A percentile compares a stretch with the other conserved stretches of the same genome.
These are phyloP conservation scores for Carex cristatella DNA, from an alignment of 176 grass and related monocot species.

Conservation along the genomic window DNA sequence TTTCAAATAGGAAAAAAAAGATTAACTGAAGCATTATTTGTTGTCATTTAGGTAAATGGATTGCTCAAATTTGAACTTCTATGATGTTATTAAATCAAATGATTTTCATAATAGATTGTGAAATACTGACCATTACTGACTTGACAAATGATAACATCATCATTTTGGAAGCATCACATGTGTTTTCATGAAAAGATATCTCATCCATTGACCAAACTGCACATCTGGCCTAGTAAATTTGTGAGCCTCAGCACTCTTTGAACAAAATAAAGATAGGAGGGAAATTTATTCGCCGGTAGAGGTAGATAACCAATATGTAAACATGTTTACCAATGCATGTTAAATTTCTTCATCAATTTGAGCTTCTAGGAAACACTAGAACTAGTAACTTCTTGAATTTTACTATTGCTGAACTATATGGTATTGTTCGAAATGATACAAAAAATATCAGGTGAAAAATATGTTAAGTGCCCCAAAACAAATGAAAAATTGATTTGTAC, in stretches of 20 bases:
- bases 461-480: not conserved
- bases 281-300: not conserved
- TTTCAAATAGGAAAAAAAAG: no score
- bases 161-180: no score
- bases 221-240: not conserved
- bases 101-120: no score
- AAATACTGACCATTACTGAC: no score
- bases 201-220: no score
- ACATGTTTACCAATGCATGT: not conserved
- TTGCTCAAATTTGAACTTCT: no score
- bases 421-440: not conserved
- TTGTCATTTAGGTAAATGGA: no score
- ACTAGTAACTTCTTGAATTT: not conserved
- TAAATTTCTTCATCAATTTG: not conserved
- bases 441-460: not conserved
- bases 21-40: no score
- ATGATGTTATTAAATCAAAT: no score
- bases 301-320: not conserved
- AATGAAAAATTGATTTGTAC: conserved; percentile 6
- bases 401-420: not conserved
- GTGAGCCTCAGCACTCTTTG: not conserved
- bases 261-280: not conserved
- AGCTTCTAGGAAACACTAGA: not conserved
- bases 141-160: no score
- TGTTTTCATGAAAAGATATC: no score